These are phyloP conservation scores for Colletotrichum caudatum DNA, from an alignment of 2,329 filamentous ascomycete genomes.

Conservation along the genomic window DNA sequence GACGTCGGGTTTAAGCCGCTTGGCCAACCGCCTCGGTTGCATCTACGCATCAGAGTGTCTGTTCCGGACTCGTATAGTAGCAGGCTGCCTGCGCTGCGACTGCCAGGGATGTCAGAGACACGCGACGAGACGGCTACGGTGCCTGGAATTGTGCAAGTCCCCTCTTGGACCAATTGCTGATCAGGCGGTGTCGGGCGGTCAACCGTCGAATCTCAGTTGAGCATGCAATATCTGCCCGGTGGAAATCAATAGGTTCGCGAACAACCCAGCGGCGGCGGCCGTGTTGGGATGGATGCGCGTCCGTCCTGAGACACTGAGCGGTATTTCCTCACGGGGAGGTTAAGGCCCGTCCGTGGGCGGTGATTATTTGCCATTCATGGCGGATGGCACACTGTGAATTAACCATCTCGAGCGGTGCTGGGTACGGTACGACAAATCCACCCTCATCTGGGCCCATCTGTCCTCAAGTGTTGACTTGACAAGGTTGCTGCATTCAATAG, in stretches of 20 bases:
- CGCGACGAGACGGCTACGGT: conserved; percentile 4
- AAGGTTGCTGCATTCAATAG: conserved; percentile 22
- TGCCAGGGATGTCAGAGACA: conserved; percentile 20
- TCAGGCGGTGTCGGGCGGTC: conserved; percentile 12
- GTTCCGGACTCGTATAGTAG: conserved; percentile 1
- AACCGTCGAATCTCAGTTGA: conserved; percentile 11
- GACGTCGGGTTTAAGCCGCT: background rate
- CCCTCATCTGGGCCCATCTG: background rate
- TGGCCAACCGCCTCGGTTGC: background rate
- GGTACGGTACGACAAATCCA: background rate
- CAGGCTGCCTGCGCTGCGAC: background rate
- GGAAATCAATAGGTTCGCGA: background rate
- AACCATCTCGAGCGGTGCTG: background rate
- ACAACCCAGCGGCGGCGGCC: background rate
- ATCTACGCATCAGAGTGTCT: conserved; percentile 4
- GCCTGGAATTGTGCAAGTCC: conserved; percentile 25
- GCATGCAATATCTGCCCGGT: conserved; percentile 1
- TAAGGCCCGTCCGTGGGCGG: conserved; percentile 18
- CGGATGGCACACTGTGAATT: background rate
- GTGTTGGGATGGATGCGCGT: conserved; percentile 3
- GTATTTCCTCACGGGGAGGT: conserved; percentile 5
- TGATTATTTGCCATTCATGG: background rate
- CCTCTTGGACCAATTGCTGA: background rate
- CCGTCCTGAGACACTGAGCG: conserved; percentile 18
- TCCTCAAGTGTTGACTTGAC: conserved; percentile 5